Evolutionary conservation across 768 basidiomycete genomes (phyloP), one percentile per base, ranked within the genome.

Genomic region (Trametes gibbosa): DNA sequence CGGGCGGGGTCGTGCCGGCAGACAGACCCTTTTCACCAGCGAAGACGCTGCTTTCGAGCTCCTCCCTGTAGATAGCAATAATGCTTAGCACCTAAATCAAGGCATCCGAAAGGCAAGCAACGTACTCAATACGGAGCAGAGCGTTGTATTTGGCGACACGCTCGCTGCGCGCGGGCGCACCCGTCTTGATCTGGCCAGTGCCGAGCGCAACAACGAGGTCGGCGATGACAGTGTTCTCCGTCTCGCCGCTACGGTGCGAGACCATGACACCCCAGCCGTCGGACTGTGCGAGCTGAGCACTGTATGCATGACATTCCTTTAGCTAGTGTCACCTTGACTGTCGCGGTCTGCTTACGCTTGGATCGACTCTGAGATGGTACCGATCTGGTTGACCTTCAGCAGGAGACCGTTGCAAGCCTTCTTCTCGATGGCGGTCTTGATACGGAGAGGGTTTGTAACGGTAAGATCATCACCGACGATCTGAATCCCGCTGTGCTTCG

Each of bases 221-320:
- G 63, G 95, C 93, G 69, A 98, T 98, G 75, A 94, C 81, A 54
- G 93, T 95, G 79, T 93, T 95, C 78, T 97, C 95, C 35, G 96
- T 98, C 83, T 98, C 96, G 70, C 96, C 96, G 66, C 90, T 93
- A 66, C 97, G 95, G 84, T 98, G 97, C 53, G 95, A 98, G 75
- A 96, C 88, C 97, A 99, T 99, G 77, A 98, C 92, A 74, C 95
- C 95, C 97, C 97, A 99, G 54, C 90, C 90, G 70, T 93, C 92
- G 39, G 92, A 92, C 75, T 97, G 94, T 49, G 95, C 74, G 68
- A 99, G 92, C 75, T 98, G 95, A 60, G 95, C 93, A 59, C 53
- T 64, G 41, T 23, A 35, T 14, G 25, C 35, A 43, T 17, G n/a
- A 49, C 46, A 9, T 25, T 17, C 19, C 17, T 8, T 48, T 19